These are phyloP conservation scores for Fusarium sp. DNA, from an alignment of 2,329 filamentous ascomycete species.

Conservation along the genomic window DNA sequence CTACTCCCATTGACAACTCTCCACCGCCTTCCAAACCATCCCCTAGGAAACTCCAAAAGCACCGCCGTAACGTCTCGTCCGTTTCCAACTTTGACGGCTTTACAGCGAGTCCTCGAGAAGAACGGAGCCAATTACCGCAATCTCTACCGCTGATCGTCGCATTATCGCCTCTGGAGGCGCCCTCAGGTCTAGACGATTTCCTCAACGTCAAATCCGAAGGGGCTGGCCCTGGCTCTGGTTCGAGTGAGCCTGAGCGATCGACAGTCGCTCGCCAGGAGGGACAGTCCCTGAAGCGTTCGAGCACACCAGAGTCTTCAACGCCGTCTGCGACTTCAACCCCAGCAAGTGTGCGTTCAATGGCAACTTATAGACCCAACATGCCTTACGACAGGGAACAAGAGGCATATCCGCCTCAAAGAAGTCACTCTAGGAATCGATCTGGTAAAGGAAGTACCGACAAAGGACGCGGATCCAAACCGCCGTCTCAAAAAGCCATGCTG, in stretches of 20 bases:
- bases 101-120: slow-evolving; percentile 15
- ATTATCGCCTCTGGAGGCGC: slow-evolving; percentile 44
- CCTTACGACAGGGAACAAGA: slow-evolving; percentile 51
- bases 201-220: slow-evolving; percentile 41
- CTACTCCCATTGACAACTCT: slow-evolving; percentile 50
- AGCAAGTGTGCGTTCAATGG: slow-evolving; percentile 27
- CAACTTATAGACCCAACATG: slow-evolving; percentile 43
- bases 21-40: slow-evolving; percentile 49
- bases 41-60: slow-evolving; percentile 56
- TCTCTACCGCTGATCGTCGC: slow-evolving; percentile 45
- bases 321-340: slow-evolving; percentile 36
- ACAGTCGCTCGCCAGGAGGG: slow-evolving; percentile 45
- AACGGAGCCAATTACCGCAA: slow-evolving; percentile 32
- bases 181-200: slow-evolving; percentile 39
- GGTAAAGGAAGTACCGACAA: slow-evolving; percentile 53
- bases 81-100: slow-evolving; percentile 27
- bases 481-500: slow-evolving; percentile 93
- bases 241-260: slow-evolving; percentile 42
- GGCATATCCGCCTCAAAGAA: slow-evolving; percentile 44
- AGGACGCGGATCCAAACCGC: slow-evolving; percentile 56
- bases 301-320: slow-evolving; percentile 28
- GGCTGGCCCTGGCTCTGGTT: slow-evolving; percentile 49
- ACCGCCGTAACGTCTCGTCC: slow-evolving; percentile 49
- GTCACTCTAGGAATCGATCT: slow-evolving; percentile 51
- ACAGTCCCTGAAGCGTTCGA: slow-evolving; percentile 45